phyloP scores from a whole-genome alignment of 192 early-diverging fungal genomes.

The Haplosporangium gracile region DNA sequence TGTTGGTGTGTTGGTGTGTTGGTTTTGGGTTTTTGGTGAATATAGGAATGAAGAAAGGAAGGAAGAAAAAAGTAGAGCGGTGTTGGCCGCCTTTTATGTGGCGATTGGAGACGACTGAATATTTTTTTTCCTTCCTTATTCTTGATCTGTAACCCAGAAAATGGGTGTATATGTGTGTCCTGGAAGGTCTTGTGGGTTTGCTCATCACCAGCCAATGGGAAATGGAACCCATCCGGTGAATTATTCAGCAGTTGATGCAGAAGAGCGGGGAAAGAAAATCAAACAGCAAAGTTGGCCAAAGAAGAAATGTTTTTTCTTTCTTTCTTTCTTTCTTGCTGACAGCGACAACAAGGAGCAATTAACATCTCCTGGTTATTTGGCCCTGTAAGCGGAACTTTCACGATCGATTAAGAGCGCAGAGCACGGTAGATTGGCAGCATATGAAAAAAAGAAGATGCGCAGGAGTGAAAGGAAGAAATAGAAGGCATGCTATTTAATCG shows the following conservation, averaged over 20 bases:
- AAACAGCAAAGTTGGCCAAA: background rate
- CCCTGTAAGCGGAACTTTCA: too few species aligned
- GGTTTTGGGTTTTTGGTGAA: background rate
- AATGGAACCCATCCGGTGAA: background rate
- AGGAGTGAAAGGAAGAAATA: background rate
- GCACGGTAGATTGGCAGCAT: too few species aligned
- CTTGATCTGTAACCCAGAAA: background rate
- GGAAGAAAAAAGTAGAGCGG: background rate
- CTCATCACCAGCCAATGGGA: conserved; percentile 19
- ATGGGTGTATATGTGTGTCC: background rate
- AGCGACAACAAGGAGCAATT: too few species aligned
- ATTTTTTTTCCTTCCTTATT: background rate
- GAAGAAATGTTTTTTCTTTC: too few species aligned
- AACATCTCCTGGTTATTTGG: too few species aligned
- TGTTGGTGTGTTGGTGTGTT: background rate
- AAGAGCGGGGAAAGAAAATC: background rate
- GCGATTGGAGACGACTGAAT: background rate
- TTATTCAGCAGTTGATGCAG: conserved; percentile 12
- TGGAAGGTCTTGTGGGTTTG: background rate
- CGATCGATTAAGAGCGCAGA: too few species aligned
- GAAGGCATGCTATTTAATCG: background rate
- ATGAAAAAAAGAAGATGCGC: too few species aligned
- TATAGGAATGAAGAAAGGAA: background rate
- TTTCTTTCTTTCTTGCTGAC: too few species aligned
- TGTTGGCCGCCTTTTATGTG: background rate